A percentile compares a stretch with the other conserved stretches of the same genome.
Conservation (phyloP, 2,329 filamentous ascomycete species). For the Blastomyces parvus region DNA sequence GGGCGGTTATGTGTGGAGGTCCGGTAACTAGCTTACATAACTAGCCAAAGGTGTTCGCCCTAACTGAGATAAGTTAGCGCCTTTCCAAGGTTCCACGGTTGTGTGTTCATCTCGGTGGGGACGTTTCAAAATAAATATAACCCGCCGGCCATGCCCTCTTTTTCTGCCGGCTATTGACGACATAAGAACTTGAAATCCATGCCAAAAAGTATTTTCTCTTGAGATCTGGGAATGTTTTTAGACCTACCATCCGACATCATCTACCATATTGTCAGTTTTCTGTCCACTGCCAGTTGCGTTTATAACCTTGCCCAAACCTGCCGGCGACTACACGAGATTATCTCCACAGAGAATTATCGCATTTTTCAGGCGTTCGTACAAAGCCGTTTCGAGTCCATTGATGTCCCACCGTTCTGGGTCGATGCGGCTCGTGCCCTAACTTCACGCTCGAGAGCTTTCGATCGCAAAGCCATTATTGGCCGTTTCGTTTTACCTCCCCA, state of each 20-base stretch:
- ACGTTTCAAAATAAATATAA: background rate
- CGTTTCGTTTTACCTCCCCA: conserved; percentile 42
- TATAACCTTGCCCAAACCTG: conserved; percentile 39
- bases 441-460: conserved; percentile 48
- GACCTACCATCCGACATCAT: conserved; percentile 37
- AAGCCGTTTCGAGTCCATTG: conserved; percentile 39
- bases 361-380: conserved; percentile 40
- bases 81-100: no score
- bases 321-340: conserved; percentile 36
- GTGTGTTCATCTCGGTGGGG: no score
- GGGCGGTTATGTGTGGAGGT: no score
- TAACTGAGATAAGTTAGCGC: no score
- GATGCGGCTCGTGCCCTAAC: conserved; percentile 47
- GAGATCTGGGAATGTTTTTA: conserved; percentile 22
- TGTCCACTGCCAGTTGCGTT: conserved; percentile 40
- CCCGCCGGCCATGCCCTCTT: background rate
- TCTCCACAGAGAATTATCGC: conserved; percentile 41
- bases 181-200: background rate
- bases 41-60: no score
- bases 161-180: background rate
- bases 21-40: no score
- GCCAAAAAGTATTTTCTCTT: background rate
- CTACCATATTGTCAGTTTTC: conserved; percentile 32
- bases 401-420: conserved; percentile 37
- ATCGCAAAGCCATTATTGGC: conserved; percentile 47